A percentile compares a stretch with the other conserved stretches of the same genome.
Evolutionary conservation across 306 rosid species (phyloP).

Genomic region (Neltuma alba): DNA sequence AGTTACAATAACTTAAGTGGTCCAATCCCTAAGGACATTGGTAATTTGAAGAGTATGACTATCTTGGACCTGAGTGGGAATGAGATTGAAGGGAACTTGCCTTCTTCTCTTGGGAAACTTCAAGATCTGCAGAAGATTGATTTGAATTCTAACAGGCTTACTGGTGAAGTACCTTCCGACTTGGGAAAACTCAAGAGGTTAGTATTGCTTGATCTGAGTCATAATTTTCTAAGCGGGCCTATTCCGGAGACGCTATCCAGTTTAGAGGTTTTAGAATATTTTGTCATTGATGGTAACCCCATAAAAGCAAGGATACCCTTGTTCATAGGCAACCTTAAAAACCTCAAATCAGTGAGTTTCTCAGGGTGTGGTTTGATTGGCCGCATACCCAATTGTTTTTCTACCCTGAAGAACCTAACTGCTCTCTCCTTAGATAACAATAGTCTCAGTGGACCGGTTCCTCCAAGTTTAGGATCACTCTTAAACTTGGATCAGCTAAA

Average conservation of each 20-base stretch:
- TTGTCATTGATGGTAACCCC: slow-evolving; percentile 68
- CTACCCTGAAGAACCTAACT: slow-evolving; percentile 60
- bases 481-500: slow-evolving; percentile 69
- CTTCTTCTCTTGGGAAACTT: slow-evolving; percentile 59
- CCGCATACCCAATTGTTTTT: slow-evolving; percentile 46
- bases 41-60: slow-evolving; percentile 56
- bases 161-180: slow-evolving; percentile 51
- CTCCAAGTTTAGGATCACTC: slow-evolving; percentile 54
- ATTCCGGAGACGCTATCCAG: slow-evolving; percentile 61
- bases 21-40: slow-evolving; percentile 66
- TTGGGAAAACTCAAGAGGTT: slow-evolving; percentile 59
- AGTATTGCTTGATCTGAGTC: slow-evolving; percentile 75
- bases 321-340: slow-evolving; percentile 54
- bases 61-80: slow-evolving; percentile 84
- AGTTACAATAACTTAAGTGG: slow-evolving; percentile 74
- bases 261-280: slow-evolving; percentile 60
- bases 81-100: slow-evolving; percentile 54
- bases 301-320: slow-evolving; percentile 57
- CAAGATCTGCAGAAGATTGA: slow-evolving; percentile 70
- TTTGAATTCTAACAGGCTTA: slow-evolving; percentile 62
- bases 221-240: slow-evolving; percentile 64
- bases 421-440: slow-evolving; percentile 71
- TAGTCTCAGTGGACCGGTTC: slow-evolving; percentile 66
- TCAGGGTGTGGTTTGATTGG: slow-evolving; percentile 71
- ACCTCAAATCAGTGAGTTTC: slow-evolving; percentile 61